Percentiles rank a stretch among this genome's conserved stretches.
Conservation (phyloP, 108 stramenopile species). For the Aurantiochytrium sp. region DNA sequence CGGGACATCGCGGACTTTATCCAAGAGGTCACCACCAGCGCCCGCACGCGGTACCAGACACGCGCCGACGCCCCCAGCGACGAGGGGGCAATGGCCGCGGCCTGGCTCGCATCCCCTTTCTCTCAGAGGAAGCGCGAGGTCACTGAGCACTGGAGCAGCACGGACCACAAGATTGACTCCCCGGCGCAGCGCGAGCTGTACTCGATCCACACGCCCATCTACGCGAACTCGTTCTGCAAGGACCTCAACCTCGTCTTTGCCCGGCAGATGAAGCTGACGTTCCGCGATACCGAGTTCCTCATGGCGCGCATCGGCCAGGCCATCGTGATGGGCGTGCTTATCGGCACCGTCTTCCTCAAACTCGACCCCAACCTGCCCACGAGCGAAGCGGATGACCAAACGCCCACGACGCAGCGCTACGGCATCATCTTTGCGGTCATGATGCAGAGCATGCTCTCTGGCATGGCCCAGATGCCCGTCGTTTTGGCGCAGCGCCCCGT, state of each 20-base stretch:
- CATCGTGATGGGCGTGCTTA: neutral
- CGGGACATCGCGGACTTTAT: constrained; percentile 74
- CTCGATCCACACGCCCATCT: constrained; percentile 42
- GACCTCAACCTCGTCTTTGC: neutral
- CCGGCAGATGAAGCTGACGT: neutral
- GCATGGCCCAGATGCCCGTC: neutral
- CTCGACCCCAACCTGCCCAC: neutral
- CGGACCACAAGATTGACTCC: neutral
- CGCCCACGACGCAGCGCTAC: neutral
- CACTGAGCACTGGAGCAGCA: neutral
- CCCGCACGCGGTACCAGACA: neutral
- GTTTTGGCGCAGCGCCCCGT: neutral
- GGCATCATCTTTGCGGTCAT: neutral
- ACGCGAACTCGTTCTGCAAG: constrained; percentile 27
- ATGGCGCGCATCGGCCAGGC: neutral
- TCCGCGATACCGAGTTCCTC: neutral
- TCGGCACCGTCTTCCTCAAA: constrained; percentile 22
- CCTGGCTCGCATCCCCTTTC: neutral
- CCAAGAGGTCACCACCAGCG: constrained; percentile 41
- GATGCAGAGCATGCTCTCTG: neutral
- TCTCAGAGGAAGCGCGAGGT: neutral
- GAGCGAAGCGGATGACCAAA: neutral
- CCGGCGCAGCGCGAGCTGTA: neutral
- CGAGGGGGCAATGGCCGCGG: neutral
- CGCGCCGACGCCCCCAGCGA: neutral